Percentiles rank a stretch among this genome's conserved stretches.
Conservation (phyloP, 352 stramenopile genomes). For the Globisporangium polare region DNA sequence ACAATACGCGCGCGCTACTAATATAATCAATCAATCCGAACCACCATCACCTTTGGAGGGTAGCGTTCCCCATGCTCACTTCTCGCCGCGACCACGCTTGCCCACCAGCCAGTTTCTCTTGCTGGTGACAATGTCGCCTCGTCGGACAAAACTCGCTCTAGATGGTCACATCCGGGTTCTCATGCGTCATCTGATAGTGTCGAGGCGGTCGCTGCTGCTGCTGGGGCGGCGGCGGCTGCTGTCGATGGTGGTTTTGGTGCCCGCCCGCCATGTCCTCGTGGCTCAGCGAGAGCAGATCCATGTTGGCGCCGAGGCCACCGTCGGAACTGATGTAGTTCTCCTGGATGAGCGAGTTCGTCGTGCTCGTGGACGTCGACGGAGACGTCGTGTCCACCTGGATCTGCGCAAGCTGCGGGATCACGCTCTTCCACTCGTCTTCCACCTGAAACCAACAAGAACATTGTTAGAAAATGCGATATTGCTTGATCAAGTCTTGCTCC, state of each 20-base stretch:
- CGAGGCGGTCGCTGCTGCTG: conserved; percentile 3
- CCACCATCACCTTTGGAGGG: not conserved
- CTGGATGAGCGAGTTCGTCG: conserved; percentile 53
- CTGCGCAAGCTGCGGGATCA: conserved; percentile 66
- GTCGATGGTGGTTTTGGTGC: not conserved
- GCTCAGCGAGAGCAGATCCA: conserved; percentile 54
- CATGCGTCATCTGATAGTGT: conserved; percentile 2
- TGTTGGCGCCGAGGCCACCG: conserved; percentile 34
- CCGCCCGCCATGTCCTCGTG: conserved; percentile 19
- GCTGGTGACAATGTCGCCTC: not conserved
- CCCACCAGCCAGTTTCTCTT: not conserved
- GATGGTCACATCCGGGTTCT: conserved; percentile 37
- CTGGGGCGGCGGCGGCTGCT: not conserved
- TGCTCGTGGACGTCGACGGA: conserved; percentile 32
- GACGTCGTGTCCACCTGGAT: conserved; percentile 68
- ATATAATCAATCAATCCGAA: conserved; percentile 14
- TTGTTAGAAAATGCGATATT: not conserved
- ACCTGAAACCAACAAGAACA: conserved; percentile 22
- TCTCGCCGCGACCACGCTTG: not conserved
- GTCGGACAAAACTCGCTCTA: conserved; percentile 13
- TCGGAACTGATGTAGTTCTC: conserved; percentile 75
- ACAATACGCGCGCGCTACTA: conserved; percentile 13
- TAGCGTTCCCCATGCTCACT: not conserved
- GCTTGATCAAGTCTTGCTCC: not conserved
- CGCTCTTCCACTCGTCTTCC: conserved; percentile 74